Evolutionary conservation across 2,329 filamentous ascomycete species (phyloP).

Genomic region (Fusarium begoniae): DNA sequence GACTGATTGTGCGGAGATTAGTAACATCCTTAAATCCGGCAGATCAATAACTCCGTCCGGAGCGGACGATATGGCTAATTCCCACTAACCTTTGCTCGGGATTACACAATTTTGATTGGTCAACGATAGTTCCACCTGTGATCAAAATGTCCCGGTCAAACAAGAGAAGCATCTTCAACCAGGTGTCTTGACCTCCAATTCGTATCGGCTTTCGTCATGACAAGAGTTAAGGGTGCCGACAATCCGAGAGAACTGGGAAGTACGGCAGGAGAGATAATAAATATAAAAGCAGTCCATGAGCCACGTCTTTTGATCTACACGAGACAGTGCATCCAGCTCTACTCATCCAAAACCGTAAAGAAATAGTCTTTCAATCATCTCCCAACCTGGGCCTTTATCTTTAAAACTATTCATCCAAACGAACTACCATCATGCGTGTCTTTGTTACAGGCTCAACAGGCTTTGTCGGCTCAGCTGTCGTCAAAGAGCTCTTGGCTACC

Average conservation of each 20-base stretch:
- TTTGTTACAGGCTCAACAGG: neutral
- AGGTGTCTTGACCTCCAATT: fast-evolving
- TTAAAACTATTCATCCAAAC: neutral
- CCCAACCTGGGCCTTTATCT: fast-evolving
- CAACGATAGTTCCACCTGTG: neutral
- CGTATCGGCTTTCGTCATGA: fast-evolving
- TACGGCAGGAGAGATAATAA: fast-evolving
- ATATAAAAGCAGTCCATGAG: neutral
- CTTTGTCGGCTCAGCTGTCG: neutral
- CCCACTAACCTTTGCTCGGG: neutral
- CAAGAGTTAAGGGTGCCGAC: neutral
- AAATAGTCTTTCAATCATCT: neutral
- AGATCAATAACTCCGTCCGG: neutral
- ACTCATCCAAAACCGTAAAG: fast-evolving
- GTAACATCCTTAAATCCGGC: neutral
- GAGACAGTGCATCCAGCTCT: neutral
- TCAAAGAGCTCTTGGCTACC: neutral
- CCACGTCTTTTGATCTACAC: neutral
- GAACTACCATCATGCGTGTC: neutral
- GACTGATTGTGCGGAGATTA: neutral
- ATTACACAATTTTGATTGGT: neutral
- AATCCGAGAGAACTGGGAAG: no score
- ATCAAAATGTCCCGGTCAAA: fast-evolving
- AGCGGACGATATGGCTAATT: neutral
- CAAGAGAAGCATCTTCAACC: neutral